A percentile compares a stretch with the other conserved stretches of the same genome.
Conservation (phyloP, 1,284 basidiomycete genomes). For the Melampsora larici-populina region DNA sequence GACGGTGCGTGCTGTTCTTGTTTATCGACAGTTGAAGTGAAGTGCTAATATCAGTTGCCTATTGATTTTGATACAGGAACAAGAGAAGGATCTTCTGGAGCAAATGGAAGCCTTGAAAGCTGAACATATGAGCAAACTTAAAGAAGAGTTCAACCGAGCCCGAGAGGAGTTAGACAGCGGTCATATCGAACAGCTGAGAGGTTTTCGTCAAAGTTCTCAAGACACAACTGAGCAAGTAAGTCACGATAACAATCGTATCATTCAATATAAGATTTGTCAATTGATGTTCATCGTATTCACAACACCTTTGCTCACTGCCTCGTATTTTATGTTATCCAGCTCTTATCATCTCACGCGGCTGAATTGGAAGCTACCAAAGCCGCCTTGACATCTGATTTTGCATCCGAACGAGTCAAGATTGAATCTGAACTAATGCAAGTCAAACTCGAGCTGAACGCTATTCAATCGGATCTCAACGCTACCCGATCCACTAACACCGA, state of each 20-base stretch:
- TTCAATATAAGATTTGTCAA: not conserved
- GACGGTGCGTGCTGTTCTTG: constrained; percentile 8
- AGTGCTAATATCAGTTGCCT: not conserved
- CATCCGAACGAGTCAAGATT: constrained; percentile 33
- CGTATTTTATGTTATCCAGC: not conserved
- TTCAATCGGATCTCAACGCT: constrained; percentile 19
- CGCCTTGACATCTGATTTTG: constrained; percentile 30
- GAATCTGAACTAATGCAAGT: constrained; percentile 20
- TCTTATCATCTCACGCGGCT: constrained; percentile 25
- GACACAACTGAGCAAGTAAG: constrained; percentile 36
- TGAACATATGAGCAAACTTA: constrained; percentile 14
- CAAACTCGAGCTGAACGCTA: constrained; percentile 27
- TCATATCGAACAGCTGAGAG: constrained; percentile 32
- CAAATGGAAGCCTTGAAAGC: constrained; percentile 19
- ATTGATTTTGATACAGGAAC: constrained; percentile 1
- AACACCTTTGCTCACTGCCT: not conserved
- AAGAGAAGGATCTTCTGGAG: constrained; percentile 14
- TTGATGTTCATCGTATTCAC: not conserved
- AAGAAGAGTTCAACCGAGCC: constrained; percentile 27
- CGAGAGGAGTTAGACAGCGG: constrained; percentile 31
- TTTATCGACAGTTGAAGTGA: not conserved
- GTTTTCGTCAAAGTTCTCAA: constrained; percentile 31
- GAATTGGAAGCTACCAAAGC: constrained; percentile 25
- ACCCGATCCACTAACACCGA: constrained; percentile 22
- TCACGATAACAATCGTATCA: not conserved